Evolutionary conservation across 768 basidiomycete species (phyloP).

Genomic region (Tricholoma sp.): DNA sequence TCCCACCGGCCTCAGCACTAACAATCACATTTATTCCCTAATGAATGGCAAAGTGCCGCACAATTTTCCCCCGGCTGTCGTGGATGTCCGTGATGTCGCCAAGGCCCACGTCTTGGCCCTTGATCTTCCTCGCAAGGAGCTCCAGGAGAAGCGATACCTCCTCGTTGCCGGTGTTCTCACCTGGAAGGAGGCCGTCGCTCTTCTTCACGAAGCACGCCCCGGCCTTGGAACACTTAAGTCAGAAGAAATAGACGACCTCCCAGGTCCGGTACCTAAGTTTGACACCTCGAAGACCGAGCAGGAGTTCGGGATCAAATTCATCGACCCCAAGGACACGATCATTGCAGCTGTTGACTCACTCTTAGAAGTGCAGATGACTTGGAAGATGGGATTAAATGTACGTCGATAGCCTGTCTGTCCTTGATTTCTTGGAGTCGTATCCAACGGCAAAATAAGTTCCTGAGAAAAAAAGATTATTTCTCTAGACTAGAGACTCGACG

Average conservation of each 20-base stretch:
- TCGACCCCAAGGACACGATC: constrained; percentile 21
- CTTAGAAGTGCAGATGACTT: constrained; percentile 20
- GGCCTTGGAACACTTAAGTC: constrained; percentile 12
- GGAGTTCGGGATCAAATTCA: constrained; percentile 18
- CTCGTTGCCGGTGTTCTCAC: constrained; percentile 22
- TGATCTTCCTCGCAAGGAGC: constrained; percentile 18
- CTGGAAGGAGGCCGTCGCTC: constrained; percentile 26
- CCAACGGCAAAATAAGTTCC: no score
- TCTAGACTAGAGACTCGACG: no score
- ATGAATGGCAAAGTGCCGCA: constrained; percentile 20
- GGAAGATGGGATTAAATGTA: constrained; percentile 7
- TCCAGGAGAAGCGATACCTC: constrained; percentile 26
- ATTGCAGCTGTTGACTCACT: constrained; percentile 24
- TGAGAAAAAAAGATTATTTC: no score
- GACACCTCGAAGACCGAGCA: constrained; percentile 22
- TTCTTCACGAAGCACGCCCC: constrained; percentile 21
- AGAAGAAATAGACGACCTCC: constrained; percentile 14
- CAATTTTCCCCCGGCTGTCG: constrained; percentile 24
- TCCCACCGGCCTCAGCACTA: constrained; percentile 23
- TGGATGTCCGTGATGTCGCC: no score
- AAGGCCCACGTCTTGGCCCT: constrained; percentile 30
- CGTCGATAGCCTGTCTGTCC: neutral
- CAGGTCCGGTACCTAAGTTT: constrained; percentile 20
- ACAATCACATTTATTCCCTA: constrained; percentile 23
- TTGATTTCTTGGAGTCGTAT: no score